Conservation (phyloP, 345 rosid species). For the Arabidopsis suecica region DNA sequence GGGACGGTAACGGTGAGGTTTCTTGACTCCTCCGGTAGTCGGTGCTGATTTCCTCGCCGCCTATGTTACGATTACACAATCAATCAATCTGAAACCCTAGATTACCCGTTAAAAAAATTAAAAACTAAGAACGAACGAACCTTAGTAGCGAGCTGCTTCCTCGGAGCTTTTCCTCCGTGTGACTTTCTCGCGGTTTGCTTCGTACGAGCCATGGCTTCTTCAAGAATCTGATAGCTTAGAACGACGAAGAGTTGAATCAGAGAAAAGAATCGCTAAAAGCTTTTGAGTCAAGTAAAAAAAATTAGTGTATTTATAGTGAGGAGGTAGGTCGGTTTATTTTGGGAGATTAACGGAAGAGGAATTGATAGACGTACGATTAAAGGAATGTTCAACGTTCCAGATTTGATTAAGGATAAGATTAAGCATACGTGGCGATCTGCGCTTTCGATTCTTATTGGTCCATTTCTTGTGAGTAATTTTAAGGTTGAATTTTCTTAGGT, state of each 20-base stretch:
- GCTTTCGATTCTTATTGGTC: constrained; percentile 18
- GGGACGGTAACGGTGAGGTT: too few species aligned
- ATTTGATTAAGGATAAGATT: neutral
- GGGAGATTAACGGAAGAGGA: neutral
- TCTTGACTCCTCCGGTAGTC: too few species aligned
- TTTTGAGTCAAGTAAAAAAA: neutral
- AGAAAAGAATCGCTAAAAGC: neutral
- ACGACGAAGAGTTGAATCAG: neutral
- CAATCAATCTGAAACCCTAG: too few species aligned
- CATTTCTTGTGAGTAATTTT: too few species aligned
- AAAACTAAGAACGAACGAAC: too few species aligned
- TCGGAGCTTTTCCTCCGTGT: constrained; percentile 55
- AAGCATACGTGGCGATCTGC: constrained; percentile 7
- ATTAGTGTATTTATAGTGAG: constrained; percentile 12
- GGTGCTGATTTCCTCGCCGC: too few species aligned
- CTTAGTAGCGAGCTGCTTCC: constrained; percentile 55
- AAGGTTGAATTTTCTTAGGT: too few species aligned
- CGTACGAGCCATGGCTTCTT: constrained; percentile 54
- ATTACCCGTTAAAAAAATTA: too few species aligned
- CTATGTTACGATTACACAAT: too few species aligned
- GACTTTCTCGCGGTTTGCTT: constrained; percentile 62
- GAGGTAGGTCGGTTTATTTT: constrained; percentile 22
- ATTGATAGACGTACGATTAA: constrained; percentile 19
- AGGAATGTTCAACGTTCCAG: constrained; percentile 1
- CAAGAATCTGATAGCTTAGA: neutral